Percentiles rank a stretch among this genome's conserved stretches.
These are phyloP conservation scores for Fusarium sp. DNA, from an alignment of 2,329 filamentous ascomycete species.

Conservation along the genomic window DNA sequence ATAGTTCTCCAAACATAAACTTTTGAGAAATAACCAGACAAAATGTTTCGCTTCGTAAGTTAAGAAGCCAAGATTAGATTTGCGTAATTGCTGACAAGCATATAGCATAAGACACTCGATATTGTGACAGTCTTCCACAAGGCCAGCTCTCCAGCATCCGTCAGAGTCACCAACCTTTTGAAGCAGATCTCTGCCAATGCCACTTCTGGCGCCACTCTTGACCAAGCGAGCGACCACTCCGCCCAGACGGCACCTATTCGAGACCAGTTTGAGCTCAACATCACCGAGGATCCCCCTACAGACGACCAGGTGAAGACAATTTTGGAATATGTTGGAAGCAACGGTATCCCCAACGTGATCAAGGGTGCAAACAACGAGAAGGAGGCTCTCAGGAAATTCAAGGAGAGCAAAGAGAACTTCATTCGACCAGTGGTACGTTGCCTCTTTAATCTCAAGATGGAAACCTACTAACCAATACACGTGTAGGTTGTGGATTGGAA, in stretches of 20 bases:
- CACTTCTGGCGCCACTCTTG: slow-evolving; percentile 72
- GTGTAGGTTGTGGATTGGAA: slow-evolving; percentile 85
- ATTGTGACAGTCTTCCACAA: slow-evolving; percentile 97
- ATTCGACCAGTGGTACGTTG: slow-evolving; percentile 76
- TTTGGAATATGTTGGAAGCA: slow-evolving; percentile 78
- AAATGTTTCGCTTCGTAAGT: slow-evolving; percentile 60
- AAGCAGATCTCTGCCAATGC: slow-evolving; percentile 82
- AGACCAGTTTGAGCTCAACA: slow-evolving; percentile 84
- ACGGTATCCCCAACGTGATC: slow-evolving; percentile 70
- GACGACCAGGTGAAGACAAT: slow-evolving; percentile 84
- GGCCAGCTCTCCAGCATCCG: slow-evolving; percentile 75
- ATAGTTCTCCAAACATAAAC: slow-evolving; percentile 1
- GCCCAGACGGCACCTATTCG: slow-evolving; percentile 63
- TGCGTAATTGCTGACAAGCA: slow-evolving; percentile 27
- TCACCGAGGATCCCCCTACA: slow-evolving; percentile 84
- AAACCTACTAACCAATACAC: slow-evolving; percentile 4
- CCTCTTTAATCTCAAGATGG: background rate
- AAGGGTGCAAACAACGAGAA: slow-evolving; percentile 76
- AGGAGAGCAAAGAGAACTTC: slow-evolving; percentile 74
- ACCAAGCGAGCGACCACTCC: slow-evolving; percentile 80
- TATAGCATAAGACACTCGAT: slow-evolving; percentile 81
- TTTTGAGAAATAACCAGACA: slow-evolving; percentile 25
- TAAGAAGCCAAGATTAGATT: background rate
- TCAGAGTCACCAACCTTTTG: slow-evolving; percentile 77
- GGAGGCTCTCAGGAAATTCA: slow-evolving; percentile 84